phyloP scores from a whole-genome alignment of 106 monocot genomes.

The Alisma plantagoaquatica region DNA sequence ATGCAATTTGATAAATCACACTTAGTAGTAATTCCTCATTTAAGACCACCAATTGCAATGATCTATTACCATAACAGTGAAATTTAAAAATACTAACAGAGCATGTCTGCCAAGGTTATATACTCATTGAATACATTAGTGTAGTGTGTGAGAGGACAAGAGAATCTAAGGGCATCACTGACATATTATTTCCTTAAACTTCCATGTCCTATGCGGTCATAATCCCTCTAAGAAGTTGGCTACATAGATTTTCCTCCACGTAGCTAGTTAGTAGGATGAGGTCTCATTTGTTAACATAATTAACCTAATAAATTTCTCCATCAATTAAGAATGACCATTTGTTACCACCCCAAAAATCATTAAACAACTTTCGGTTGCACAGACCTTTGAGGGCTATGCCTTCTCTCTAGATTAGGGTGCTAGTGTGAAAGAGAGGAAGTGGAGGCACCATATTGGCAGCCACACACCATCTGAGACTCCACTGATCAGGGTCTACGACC shows the following conservation, averaged over 20 bases:
- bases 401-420: too few relatives aligned
- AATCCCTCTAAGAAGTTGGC: constrained; percentile 47
- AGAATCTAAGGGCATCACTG: constrained; percentile 44
- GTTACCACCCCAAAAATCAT: too few relatives aligned
- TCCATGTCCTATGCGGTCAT: too few relatives aligned
- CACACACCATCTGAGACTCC: too few relatives aligned
- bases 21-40: neutral
- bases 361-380: too few relatives aligned
- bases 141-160: constrained; percentile 39
- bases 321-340: neutral
- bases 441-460: too few relatives aligned
- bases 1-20: too few relatives aligned
- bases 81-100: neutral
- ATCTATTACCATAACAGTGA: neutral
- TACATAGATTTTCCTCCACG: constrained; percentile 16
- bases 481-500: too few relatives aligned
- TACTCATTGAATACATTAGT: neutral
- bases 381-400: too few relatives aligned
- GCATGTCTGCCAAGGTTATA: neutral
- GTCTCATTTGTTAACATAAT: constrained; percentile 22
- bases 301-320: constrained; percentile 21
- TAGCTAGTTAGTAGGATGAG: constrained; percentile 38
- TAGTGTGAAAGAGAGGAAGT: too few relatives aligned
- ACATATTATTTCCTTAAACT: too few relatives aligned
- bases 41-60: neutral